Evolutionary conservation across 2,329 filamentous ascomycete species (phyloP).

Genomic region (Cladosporium velox): DNA sequence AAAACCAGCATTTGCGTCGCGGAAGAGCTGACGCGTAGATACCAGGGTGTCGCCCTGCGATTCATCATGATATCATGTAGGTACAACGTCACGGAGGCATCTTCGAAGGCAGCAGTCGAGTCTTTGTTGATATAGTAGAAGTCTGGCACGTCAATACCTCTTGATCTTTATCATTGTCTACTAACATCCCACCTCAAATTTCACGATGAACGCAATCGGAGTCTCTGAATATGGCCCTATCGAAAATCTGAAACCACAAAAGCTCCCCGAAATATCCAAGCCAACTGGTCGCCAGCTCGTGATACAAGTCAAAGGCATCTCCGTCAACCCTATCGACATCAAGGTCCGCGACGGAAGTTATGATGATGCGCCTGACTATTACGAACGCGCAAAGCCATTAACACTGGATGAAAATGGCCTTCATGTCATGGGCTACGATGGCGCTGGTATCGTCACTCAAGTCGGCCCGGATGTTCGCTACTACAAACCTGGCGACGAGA

Average conservation of each 20-base stretch:
- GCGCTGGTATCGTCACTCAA: constrained; percentile 42
- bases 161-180: background rate
- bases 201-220: constrained; percentile 37
- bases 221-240: constrained; percentile 35
- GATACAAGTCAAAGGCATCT: constrained; percentile 41
- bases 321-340: constrained; percentile 46
- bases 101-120: background rate
- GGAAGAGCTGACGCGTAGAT: background rate
- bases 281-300: constrained; percentile 41
- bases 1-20: background rate
- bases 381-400: constrained; percentile 28
- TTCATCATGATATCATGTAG: constrained; percentile 9
- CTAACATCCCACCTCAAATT: background rate
- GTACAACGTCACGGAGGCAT: background rate
- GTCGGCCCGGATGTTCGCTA: constrained; percentile 36
- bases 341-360: constrained; percentile 40
- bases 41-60: background rate
- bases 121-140: background rate
- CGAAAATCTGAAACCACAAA: constrained; percentile 32
- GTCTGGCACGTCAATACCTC: background rate
- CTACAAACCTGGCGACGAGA: constrained; percentile 47
- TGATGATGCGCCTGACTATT: constrained; percentile 44
- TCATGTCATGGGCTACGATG: constrained; percentile 50
- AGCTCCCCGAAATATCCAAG: constrained; percentile 37
- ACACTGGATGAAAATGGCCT: constrained; percentile 22